Conservation (phyloP, 2,329 filamentous ascomycete species). For the Aspergillus felis region DNA sequence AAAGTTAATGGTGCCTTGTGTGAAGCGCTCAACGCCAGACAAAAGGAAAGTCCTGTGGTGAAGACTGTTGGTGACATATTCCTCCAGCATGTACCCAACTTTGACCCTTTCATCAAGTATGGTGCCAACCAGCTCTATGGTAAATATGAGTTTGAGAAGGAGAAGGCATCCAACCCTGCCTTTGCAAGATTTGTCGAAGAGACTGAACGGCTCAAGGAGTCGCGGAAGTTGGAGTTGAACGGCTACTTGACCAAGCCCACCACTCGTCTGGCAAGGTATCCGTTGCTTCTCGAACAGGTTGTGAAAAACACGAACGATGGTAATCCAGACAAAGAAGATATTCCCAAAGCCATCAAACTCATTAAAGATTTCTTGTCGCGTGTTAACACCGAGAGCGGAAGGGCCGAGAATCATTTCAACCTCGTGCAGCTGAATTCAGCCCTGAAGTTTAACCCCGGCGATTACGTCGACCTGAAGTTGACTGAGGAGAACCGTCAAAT, state of each 20-base stretch:
- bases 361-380: slow-evolving; percentile 83
- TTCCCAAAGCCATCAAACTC: slow-evolving; percentile 80
- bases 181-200: slow-evolving; percentile 95
- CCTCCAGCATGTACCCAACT: slow-evolving; percentile 83
- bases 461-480: slow-evolving; percentile 88
- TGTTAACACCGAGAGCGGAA: slow-evolving; percentile 93
- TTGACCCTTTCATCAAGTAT: slow-evolving; percentile 94
- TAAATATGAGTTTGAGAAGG: slow-evolving; percentile 97
- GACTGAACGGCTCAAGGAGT: slow-evolving; percentile 93
- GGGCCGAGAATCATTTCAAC: slow-evolving; percentile 97
- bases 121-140: slow-evolving; percentile 93
- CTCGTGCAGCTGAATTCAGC: slow-evolving; percentile 86
- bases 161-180: slow-evolving; percentile 77
- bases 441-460: slow-evolving; percentile 83
- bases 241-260: slow-evolving; percentile 98
- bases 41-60: slow-evolving; percentile 87
- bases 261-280: slow-evolving; percentile 89
- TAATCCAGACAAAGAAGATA: slow-evolving; percentile 84
- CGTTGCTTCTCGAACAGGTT: slow-evolving; percentile 84
- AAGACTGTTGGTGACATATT: slow-evolving; percentile 91
- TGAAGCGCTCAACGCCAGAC: slow-evolving; percentile 79
- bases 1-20: slow-evolving; percentile 85
- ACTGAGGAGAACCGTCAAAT: slow-evolving; percentile 91
- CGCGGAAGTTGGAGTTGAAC: slow-evolving; percentile 92
- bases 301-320: slow-evolving; percentile 86